Base-by-base conservation (phyloP, 1,284 basidiomycete species). In the Violaceomyces palustris region DNA sequence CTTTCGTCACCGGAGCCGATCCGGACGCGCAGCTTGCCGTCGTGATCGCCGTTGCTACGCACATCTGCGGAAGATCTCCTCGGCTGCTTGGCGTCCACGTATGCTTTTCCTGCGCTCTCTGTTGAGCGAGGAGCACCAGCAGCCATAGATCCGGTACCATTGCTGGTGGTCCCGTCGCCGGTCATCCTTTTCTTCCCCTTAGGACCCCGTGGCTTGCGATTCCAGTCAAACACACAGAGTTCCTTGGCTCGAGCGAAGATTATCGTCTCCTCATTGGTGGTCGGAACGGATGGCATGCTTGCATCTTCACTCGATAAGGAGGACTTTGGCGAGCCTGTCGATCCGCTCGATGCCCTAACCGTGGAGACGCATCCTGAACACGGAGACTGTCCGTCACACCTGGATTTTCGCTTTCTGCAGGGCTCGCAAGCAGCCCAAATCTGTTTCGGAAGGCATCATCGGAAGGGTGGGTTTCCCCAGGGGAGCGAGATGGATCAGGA, bases 341-440 rank as follows among this genome's bases (percentile, higher is more conserved):
- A n/a, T n/a, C n/a, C n/a, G n/a, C n/a, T n/a, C n/a, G n/a, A n/a
- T 4, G 50, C 49, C 37, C 50, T 60, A 45, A 52, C 51, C 35
- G 58, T 62, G 23, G 45, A 35, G 28, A 65, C 7, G 47, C 62
- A 65, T 37, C 48, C 48, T n/a, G 17, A 40, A 46, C 62, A 65
- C 3, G 62, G 62, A 21, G 45, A 53, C 28, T 57, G 50, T 21
- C 62, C 62, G 33, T 62, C 52, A 25, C 62, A 65, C 24, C 58
- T 59, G 18, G 60, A 58, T 27, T 65, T 65, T 44, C 61, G 52
- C 38, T 54, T 62, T 25, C 62, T 39, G 30, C 62, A 65, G 3
- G 47, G 50, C 36, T 65, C 62, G 40, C 62, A 64, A 15, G 62
- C 62, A 6, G 62, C 62, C 59, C 60, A 64, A 36, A 64, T 64